Conservation (phyloP, 2,329 filamentous ascomycete species). For the Monilinia vaccinii-corymbosi region DNA sequence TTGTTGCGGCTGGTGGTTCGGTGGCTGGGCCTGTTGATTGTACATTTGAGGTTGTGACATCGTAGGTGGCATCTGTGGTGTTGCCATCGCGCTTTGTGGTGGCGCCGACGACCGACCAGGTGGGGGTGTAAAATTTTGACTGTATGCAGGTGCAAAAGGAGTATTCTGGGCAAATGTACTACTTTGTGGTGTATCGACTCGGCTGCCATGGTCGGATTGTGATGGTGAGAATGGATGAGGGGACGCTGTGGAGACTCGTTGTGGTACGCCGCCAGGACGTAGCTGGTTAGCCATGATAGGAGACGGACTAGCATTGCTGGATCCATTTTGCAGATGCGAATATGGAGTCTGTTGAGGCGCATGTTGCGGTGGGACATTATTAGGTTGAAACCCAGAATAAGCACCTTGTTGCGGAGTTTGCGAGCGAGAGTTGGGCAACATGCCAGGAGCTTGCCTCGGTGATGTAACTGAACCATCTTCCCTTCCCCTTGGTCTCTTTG, state of each 20-base stretch:
- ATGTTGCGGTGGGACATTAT: slow-evolving; percentile 50
- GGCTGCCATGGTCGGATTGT: slow-evolving; percentile 61
- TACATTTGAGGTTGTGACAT: slow-evolving; percentile 32
- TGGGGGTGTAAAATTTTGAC: slow-evolving; percentile 48
- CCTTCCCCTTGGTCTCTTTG: slow-evolving; percentile 72
- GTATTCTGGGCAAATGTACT: slow-evolving; percentile 55
- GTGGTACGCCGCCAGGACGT: slow-evolving; percentile 60
- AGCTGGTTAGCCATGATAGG: slow-evolving; percentile 83
- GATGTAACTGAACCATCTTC: slow-evolving; percentile 82
- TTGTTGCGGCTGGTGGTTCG: slow-evolving; percentile 35
- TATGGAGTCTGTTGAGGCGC: slow-evolving; percentile 58
- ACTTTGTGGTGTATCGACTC: slow-evolving; percentile 61
- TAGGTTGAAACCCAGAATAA: slow-evolving; percentile 62
- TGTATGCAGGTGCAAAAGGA: slow-evolving; percentile 48
- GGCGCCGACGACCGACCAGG: slow-evolving; percentile 45
- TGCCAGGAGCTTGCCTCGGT: slow-evolving; percentile 64
- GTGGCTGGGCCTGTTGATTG: slow-evolving; percentile 24
- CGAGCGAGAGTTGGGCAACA: slow-evolving; percentile 74
- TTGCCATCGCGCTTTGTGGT: slow-evolving; percentile 45
- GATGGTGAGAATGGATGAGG: slow-evolving; percentile 84
- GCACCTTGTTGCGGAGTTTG: slow-evolving; percentile 75
- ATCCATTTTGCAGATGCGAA: slow-evolving; percentile 74
- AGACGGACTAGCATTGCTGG: slow-evolving; percentile 79
- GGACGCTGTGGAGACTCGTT: slow-evolving; percentile 82
- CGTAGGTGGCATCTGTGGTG: slow-evolving; percentile 36